phyloP scores from a whole-genome alignment of 805 yeast genomes.

The Ogataea zsoltii region DNA sequence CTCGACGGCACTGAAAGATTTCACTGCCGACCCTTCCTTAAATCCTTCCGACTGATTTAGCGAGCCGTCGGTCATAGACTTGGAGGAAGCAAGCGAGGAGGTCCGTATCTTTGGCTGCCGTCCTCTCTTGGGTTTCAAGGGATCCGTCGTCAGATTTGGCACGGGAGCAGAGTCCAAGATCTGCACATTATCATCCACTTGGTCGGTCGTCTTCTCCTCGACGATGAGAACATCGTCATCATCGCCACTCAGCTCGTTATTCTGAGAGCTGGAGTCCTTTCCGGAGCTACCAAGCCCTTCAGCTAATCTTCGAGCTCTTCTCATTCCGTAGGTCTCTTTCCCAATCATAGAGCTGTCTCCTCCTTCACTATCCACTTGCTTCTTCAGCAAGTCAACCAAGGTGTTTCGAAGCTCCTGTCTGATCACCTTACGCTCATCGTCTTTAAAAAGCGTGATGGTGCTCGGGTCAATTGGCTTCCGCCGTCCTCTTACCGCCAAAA shows the following conservation, averaged over 20 bases:
- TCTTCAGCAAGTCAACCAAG: constrained; percentile 27
- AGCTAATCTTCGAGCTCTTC: not conserved
- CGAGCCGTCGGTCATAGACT: not conserved
- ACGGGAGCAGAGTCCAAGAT: not conserved
- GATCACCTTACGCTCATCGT: constrained; percentile 27
- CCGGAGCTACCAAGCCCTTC: not conserved
- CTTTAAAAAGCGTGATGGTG: constrained; percentile 26
- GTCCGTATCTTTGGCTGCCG: not conserved
- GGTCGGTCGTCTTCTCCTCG: constrained; percentile 1
- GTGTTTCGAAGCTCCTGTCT: constrained; percentile 26
- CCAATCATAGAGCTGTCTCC: constrained; percentile 29
- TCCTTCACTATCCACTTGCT: constrained; percentile 28
- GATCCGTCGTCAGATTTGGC: no score
- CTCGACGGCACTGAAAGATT: constrained; percentile 1
- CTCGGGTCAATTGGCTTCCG: constrained; percentile 8
- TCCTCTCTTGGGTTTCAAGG: not conserved
- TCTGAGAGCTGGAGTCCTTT: not conserved
- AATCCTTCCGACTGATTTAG: not conserved
- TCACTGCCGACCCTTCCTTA: not conserved
- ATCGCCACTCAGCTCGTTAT: not conserved
- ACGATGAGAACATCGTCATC: constrained; percentile 13
- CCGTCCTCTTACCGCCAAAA: constrained; percentile 20
- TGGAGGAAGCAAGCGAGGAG: not conserved
- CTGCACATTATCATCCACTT: not conserved
- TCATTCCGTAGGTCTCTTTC: constrained; percentile 17